Conservation (phyloP, 2,329 filamentous ascomycete genomes). For the Botrytis medusae region DNA sequence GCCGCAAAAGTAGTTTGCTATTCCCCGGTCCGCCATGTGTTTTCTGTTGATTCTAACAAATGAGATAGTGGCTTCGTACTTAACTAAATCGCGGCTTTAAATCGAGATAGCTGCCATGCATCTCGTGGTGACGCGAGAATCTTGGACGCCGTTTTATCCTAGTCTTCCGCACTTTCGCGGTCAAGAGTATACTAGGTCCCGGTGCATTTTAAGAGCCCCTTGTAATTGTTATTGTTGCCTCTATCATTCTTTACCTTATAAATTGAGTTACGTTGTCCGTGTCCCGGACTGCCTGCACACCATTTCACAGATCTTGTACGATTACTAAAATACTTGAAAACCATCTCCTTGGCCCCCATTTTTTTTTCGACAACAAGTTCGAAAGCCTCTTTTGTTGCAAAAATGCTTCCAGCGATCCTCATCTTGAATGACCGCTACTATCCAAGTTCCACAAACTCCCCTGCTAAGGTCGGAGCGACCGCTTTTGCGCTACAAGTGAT, state of each 20-base stretch:
- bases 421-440: slow-evolving; percentile 25
- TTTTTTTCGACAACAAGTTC: not conserved
- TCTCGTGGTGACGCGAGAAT: not conserved
- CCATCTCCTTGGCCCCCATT: slow-evolving; percentile 11
- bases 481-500: slow-evolving; percentile 25
- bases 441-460: slow-evolving; percentile 21
- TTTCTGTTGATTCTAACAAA: not conserved
- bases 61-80: not conserved
- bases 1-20: not conserved
- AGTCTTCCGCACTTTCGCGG: not conserved
- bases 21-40: not conserved
- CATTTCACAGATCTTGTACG: slow-evolving; percentile 12
- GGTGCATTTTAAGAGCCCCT: not conserved
- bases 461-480: slow-evolving; percentile 26
- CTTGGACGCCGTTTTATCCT: slow-evolving; percentile 1
- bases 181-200: not conserved
- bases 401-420: slow-evolving; percentile 26
- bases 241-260: slow-evolving; percentile 16
- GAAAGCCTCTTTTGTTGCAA: not conserved
- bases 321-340: slow-evolving; percentile 15
- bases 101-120: slow-evolving; percentile 14
- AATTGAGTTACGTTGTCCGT: slow-evolving; percentile 9
- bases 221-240: slow-evolving; percentile 3
- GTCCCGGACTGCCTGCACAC: not conserved
- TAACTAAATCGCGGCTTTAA: not conserved